Conservation (phyloP, 2,329 filamentous ascomycete genomes). For the Pestalotiopsis sp. region DNA sequence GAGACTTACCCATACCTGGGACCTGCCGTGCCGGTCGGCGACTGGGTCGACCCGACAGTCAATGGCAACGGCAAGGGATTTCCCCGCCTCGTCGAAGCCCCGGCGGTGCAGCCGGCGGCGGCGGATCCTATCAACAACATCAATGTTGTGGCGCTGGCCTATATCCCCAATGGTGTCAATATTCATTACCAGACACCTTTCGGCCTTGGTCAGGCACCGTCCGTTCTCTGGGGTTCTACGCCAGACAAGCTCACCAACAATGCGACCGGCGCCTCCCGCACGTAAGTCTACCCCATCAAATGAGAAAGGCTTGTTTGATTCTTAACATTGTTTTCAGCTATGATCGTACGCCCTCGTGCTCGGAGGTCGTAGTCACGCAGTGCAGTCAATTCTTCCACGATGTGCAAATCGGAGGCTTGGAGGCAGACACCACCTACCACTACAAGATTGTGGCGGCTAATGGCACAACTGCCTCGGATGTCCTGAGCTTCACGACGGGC, state of each 20-base stretch:
- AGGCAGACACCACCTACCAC: slow-evolving; percentile 1
- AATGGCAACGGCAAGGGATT: slow-evolving; percentile 9
- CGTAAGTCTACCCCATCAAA: neutral
- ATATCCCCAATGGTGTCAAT: slow-evolving; percentile 4
- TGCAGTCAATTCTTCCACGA: slow-evolving; percentile 8
- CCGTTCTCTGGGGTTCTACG: neutral
- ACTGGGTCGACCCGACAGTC: slow-evolving; percentile 4
- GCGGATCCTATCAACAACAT: slow-evolving; percentile 7
- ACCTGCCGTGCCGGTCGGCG: neutral
- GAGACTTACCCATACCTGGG: slow-evolving; percentile 6
- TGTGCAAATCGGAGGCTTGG: neutral
- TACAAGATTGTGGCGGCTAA: slow-evolving; percentile 6
- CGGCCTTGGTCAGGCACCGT: neutral
- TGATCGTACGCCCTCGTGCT: slow-evolving; percentile 5
- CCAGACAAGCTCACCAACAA: neutral
- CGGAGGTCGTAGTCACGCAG: slow-evolving; percentile 2
- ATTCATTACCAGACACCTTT: slow-evolving; percentile 8
- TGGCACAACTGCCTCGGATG: slow-evolving; percentile 5
- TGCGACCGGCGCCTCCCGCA: neutral
- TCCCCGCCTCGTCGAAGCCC: slow-evolving; percentile 7
- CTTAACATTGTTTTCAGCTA: neutral
- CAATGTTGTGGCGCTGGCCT: slow-evolving; percentile 5
- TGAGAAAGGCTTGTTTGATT: no score
- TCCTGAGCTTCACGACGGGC: slow-evolving; percentile 6
- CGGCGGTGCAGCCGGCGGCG: neutral